Conservation (phyloP, 192 early-diverging fungal species). For the Rhizoclosmatium globosum region DNA sequence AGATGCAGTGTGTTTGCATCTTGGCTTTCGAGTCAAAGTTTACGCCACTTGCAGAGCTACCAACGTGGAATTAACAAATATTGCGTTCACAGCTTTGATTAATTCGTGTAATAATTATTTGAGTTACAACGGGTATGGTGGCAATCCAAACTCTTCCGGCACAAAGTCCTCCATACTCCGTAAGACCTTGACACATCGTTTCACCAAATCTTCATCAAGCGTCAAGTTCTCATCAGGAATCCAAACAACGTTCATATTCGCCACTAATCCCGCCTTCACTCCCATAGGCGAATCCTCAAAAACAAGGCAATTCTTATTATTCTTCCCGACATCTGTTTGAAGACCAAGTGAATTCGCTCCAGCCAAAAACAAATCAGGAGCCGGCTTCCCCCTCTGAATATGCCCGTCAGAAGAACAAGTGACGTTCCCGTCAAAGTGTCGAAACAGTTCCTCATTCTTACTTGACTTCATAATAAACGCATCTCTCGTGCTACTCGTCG, state of each 20-base stretch:
- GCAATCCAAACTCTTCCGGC: slow-evolving; percentile 52
- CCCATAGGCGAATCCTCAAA: slow-evolving; percentile 93
- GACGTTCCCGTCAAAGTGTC: slow-evolving; percentile 77
- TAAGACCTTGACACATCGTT: slow-evolving; percentile 29
- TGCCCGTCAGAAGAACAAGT: slow-evolving; percentile 87
- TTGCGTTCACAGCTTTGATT: too few species aligned
- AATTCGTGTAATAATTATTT: too few species aligned
- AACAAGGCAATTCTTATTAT: slow-evolving; percentile 64
- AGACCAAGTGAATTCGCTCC: slow-evolving; percentile 69
- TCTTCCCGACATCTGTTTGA: slow-evolving; percentile 32
- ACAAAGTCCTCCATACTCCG: slow-evolving; percentile 48
- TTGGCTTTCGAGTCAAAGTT: too few species aligned
- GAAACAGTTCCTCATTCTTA: slow-evolving; percentile 76
- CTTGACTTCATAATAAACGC: slow-evolving; percentile 80
- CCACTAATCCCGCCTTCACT: slow-evolving; percentile 81
- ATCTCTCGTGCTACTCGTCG: slow-evolving; percentile 78
- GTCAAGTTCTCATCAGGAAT: slow-evolving; percentile 75
- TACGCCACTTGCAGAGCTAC: too few species aligned
- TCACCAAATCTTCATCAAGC: neutral
- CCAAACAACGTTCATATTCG: slow-evolving; percentile 86
- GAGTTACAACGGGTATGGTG: too few species aligned
- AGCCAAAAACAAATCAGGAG: slow-evolving; percentile 88
- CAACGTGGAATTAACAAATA: too few species aligned
- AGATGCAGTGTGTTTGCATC: too few species aligned
- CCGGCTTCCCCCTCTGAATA: slow-evolving; percentile 83